Evolutionary conservation across 148 eudicot genomes (phyloP).

Genomic region (Heliamphora exappendiculata): DNA sequence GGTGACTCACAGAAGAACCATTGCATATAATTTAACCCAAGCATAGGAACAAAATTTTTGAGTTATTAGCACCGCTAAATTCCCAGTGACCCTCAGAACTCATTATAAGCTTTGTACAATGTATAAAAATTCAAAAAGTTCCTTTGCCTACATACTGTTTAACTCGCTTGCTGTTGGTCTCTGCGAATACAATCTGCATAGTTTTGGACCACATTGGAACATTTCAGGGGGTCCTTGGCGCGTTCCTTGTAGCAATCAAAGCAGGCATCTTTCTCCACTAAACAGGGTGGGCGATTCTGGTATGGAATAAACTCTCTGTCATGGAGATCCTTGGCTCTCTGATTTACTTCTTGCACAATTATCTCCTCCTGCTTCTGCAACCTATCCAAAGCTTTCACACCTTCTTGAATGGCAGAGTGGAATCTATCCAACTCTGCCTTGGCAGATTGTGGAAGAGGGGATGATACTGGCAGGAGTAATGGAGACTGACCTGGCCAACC

Average conservation of each 20-base stretch:
- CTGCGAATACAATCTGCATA: slow-evolving; percentile 65
- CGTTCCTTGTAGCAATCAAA: slow-evolving; percentile 68
- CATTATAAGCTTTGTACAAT: neutral
- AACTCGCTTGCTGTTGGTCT: slow-evolving; percentile 40
- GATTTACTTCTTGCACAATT: slow-evolving; percentile 61
- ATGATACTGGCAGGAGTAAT: slow-evolving; percentile 37
- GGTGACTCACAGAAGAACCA: neutral
- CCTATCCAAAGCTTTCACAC: slow-evolving; percentile 67
- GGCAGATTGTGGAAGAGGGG: slow-evolving; percentile 35
- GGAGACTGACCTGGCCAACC: slow-evolving; percentile 74
- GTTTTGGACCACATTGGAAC: slow-evolving; percentile 48
- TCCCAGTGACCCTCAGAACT: neutral
- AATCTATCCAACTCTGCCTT: slow-evolving; percentile 57
- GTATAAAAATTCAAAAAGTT: neutral
- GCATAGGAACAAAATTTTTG: neutral
- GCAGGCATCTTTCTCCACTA: slow-evolving; percentile 58
- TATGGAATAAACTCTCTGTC: slow-evolving; percentile 85
- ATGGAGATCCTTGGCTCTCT: slow-evolving; percentile 79
- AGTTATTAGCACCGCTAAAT: slow-evolving; percentile 16
- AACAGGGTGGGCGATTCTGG: slow-evolving; percentile 52
- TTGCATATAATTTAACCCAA: neutral
- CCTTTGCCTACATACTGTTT: slow-evolving; percentile 17
- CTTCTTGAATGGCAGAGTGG: slow-evolving; percentile 52
- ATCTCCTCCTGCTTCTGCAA: slow-evolving; percentile 60
- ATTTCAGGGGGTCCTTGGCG: slow-evolving; percentile 57